These are phyloP conservation scores for Fusarium vanettenii DNA, from an alignment of 2,329 filamentous ascomycete species.

Conservation along the genomic window DNA sequence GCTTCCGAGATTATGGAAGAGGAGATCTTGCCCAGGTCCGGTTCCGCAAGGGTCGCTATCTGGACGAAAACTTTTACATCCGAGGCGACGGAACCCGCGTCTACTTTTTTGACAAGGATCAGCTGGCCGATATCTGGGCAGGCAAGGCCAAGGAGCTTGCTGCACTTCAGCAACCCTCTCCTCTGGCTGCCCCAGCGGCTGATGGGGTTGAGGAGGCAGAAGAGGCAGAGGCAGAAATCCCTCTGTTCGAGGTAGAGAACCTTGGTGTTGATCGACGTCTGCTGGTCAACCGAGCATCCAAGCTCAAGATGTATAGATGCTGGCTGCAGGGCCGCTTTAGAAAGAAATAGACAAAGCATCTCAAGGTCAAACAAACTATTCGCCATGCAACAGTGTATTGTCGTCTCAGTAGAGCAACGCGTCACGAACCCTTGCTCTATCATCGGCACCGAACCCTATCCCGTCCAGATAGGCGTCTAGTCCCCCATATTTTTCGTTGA, in stretches of 20 bases:
- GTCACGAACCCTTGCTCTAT: slow-evolving; percentile 56
- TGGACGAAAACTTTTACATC: slow-evolving; percentile 98
- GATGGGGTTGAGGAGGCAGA: slow-evolving; percentile 24
- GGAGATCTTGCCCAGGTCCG: slow-evolving; percentile 96
- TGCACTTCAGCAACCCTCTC: slow-evolving; percentile 1
- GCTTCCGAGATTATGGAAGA: slow-evolving; percentile 96
- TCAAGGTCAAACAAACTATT: neutral
- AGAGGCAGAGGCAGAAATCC: slow-evolving; percentile 31
- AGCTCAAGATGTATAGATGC: slow-evolving; percentile 98
- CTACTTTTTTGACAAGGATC: slow-evolving; percentile 94
- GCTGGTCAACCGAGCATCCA: slow-evolving; percentile 89
- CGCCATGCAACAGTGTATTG: neutral
- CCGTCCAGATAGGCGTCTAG: slow-evolving; percentile 72
- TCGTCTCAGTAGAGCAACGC: slow-evolving; percentile 54
- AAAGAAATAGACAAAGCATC: slow-evolving; percentile 65
- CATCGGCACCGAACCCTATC: slow-evolving; percentile 66
- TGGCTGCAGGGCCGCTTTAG: slow-evolving; percentile 90
- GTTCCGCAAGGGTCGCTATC: slow-evolving; percentile 93
- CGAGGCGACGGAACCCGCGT: slow-evolving; percentile 95
- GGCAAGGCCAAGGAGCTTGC: slow-evolving; percentile 49
- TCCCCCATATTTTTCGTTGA: slow-evolving; percentile 73
- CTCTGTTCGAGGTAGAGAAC: slow-evolving; percentile 76
- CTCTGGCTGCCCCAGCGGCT: neutral
- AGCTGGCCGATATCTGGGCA: slow-evolving; percentile 84
- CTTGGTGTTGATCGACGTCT: slow-evolving; percentile 88